Evolutionary conservation across 768 basidiomycete species (phyloP).

Genomic region (Xerocomus potaroensis): DNA sequence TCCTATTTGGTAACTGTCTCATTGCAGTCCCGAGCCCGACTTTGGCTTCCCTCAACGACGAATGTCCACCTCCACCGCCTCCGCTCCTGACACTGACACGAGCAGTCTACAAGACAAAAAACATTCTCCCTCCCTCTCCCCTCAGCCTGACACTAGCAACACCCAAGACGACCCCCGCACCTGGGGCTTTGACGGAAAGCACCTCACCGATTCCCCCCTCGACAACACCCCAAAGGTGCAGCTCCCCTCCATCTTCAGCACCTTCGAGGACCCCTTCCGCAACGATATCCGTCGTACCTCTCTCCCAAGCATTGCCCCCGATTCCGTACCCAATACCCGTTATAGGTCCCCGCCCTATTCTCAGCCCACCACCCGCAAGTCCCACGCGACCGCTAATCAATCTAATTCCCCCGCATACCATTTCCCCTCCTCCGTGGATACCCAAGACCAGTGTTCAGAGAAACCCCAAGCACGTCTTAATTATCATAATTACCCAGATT

Average conservation of each 20-base stretch:
- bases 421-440: conserved; percentile 48
- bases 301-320: conserved; percentile 55
- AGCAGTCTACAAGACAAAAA: conserved; percentile 60
- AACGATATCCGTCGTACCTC: conserved; percentile 59
- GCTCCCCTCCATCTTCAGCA: conserved; percentile 70
- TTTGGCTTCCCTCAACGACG: conserved; percentile 55
- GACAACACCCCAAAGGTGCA: conserved; percentile 53
- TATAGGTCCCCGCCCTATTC: conserved; percentile 57
- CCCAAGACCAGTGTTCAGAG: conserved; percentile 38
- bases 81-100: conserved; percentile 57
- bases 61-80: conserved; percentile 75
- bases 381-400: conserved; percentile 41
- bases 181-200: conserved; percentile 35
- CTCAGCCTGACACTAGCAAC: conserved; percentile 42
- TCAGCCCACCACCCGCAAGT: conserved; percentile 42
- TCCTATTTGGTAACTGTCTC: conserved; percentile 10
- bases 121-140: conserved; percentile 46
- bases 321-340: conserved; percentile 38
- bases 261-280: conserved; percentile 57
- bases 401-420: conserved; percentile 44
- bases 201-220: conserved; percentile 36
- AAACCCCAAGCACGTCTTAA: conserved; percentile 33
- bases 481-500: conserved; percentile 37
- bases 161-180: conserved; percentile 16
- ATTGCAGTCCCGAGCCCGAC: conserved; percentile 40